Evolutionary conservation across 2,329 filamentous ascomycete genomes (phyloP).

Genomic region (Neofusicoccum umdonicola): DNA sequence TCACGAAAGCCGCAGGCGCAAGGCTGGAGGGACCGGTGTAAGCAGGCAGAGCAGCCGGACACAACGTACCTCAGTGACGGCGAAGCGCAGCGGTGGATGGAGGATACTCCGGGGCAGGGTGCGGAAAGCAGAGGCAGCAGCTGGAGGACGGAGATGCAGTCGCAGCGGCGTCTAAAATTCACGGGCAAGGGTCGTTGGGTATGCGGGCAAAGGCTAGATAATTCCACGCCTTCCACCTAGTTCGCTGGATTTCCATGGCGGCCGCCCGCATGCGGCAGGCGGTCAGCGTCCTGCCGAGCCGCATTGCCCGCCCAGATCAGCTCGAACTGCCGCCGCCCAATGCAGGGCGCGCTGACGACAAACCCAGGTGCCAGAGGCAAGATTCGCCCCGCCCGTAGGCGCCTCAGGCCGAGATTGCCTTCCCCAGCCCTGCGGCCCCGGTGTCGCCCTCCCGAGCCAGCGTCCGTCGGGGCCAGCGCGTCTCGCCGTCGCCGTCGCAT

Average conservation of each 20-base stretch:
- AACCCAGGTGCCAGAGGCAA: neutral
- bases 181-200: slow-evolving; percentile 11
- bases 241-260: slow-evolving; percentile 13
- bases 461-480: neutral
- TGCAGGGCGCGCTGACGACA: neutral
- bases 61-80: slow-evolving; percentile 1
- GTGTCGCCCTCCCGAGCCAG: neutral
- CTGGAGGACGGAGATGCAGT: slow-evolving; percentile 1
- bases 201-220: slow-evolving; percentile 12
- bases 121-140: neutral
- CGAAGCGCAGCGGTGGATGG: neutral
- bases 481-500: neutral
- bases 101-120: neutral
- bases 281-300: neutral
- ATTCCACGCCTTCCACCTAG: slow-evolving; percentile 10
- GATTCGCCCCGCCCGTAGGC: neutral
- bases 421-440: slow-evolving; percentile 1
- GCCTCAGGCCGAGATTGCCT: neutral
- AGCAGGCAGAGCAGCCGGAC: neutral
- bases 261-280: slow-evolving; percentile 3
- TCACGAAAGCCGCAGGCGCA: neutral
- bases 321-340: neutral
- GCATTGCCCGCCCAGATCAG: neutral
- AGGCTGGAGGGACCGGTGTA: neutral
- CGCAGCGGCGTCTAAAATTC: slow-evolving; percentile 12